These are phyloP conservation scores for Picea glauca DNA, from an alignment of 75 land plant species.

Conservation along the genomic window DNA sequence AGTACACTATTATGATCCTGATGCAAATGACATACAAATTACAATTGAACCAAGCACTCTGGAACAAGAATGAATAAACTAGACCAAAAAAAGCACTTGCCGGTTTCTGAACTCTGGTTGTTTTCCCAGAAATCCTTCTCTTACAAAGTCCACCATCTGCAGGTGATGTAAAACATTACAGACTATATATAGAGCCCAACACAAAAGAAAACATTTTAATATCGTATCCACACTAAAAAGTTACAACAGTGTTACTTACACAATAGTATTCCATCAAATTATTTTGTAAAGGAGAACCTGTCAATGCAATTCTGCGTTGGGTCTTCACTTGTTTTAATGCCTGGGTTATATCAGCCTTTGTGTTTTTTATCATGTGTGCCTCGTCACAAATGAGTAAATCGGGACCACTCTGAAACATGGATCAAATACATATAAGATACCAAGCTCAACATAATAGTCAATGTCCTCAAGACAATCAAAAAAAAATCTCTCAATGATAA, in stretches of 20 bases:
- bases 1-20: too few relatives aligned
- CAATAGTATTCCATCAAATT: conserved; percentile 99
- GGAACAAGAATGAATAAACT: conserved; percentile 2
- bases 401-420: conserved; percentile 69
- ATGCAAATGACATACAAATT: neutral
- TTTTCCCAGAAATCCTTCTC: conserved; percentile 92
- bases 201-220: neutral
- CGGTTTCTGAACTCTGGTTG: conserved; percentile 87
- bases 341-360: conserved; percentile 85
- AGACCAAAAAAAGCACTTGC: conserved; percentile 20
- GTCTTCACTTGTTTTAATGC: conserved; percentile 89
- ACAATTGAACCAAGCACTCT: neutral
- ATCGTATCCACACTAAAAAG: neutral
- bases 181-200: neutral
- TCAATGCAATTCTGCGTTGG: conserved; percentile 92
- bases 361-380: conserved; percentile 95
- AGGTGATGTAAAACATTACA: neutral
- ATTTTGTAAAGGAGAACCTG: conserved; percentile 97
- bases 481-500: neutral
- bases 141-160: conserved; percentile 99
- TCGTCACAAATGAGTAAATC: conserved; percentile 97
- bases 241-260: conserved; percentile 45
- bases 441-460: neutral
- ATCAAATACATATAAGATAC: neutral
- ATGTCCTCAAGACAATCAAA: neutral